Conservation (phyloP, 805 yeast genomes). For the Nakazawaea wickerhamii region DNA sequence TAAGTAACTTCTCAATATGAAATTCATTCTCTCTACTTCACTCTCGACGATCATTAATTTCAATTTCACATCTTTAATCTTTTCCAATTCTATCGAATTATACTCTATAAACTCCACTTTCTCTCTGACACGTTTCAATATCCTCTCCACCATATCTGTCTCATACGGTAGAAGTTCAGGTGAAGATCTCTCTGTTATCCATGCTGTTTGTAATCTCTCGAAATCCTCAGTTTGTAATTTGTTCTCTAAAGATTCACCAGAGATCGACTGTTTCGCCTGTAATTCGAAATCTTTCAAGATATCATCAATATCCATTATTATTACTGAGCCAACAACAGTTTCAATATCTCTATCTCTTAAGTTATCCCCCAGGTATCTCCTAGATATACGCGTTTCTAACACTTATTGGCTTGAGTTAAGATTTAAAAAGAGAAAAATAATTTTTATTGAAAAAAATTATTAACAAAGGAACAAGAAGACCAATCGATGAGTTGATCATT, state of each 20-base stretch:
- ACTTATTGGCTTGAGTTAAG: no score
- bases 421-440: background rate
- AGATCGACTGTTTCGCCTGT: conserved; percentile 20
- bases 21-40: conserved; percentile 83
- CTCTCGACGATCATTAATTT: conserved; percentile 83
- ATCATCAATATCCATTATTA: conserved; percentile 57
- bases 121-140: conserved; percentile 52
- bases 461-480: background rate
- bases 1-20: conserved; percentile 72
- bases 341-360: no score
- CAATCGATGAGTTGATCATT: background rate
- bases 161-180: conserved; percentile 85
- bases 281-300: conserved; percentile 62
- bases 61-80: conserved; percentile 63
- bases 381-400: no score
- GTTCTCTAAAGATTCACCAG: conserved; percentile 14
- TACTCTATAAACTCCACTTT: conserved; percentile 75
- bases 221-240: conserved; percentile 32
- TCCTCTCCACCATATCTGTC: conserved; percentile 47
- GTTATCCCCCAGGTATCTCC: no score
- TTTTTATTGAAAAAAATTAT: background rate
- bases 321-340: no score
- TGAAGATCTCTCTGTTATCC: conserved; percentile 81
- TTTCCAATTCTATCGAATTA: conserved; percentile 71
- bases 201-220: conserved; percentile 47